Percentiles rank a stretch among this genome's conserved stretches.
Evolutionary conservation across 495 filamentous ascomycete species (phyloP).

Genomic region (Mytilinidion resinicola): DNA sequence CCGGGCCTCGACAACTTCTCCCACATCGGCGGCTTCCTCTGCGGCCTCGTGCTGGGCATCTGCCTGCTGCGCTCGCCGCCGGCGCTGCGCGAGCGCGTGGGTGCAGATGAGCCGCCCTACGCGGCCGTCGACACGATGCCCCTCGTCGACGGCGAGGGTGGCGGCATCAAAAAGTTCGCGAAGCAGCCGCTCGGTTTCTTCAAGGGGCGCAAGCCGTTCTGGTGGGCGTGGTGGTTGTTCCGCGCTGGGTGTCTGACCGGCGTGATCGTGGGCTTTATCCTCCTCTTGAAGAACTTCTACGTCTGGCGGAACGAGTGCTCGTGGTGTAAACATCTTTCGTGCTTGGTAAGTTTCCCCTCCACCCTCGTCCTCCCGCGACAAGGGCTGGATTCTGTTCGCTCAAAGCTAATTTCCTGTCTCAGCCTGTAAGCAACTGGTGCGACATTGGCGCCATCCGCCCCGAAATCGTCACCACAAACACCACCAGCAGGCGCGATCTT

Average conservation of each 20-base stretch:
- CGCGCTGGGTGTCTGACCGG: slow-evolving; percentile 71
- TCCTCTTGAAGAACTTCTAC: slow-evolving; percentile 87
- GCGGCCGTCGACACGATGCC: slow-evolving; percentile 46
- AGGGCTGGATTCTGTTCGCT: not conserved
- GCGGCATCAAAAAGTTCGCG: slow-evolving; percentile 49
- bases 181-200: slow-evolving; percentile 76
- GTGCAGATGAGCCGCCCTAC: slow-evolving; percentile 59
- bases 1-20: slow-evolving; percentile 95
- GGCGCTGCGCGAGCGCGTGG: slow-evolving; percentile 67
- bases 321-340: slow-evolving; percentile 94
- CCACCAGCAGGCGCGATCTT: slow-evolving; percentile 6
- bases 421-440: slow-evolving; percentile 77
- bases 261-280: slow-evolving; percentile 72
- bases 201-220: slow-evolving; percentile 80
- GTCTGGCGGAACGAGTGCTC: slow-evolving; percentile 61
- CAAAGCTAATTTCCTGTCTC: slow-evolving; percentile 11
- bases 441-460: slow-evolving; percentile 45
- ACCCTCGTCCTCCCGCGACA: too few species aligned
- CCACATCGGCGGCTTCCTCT: slow-evolving; percentile 92
- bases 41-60: slow-evolving; percentile 82
- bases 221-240: slow-evolving; percentile 98
- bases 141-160: slow-evolving; percentile 22
- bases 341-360: slow-evolving; percentile 70
- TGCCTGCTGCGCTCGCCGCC: slow-evolving; percentile 83
- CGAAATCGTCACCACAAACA: slow-evolving; percentile 1